Conservation (phyloP, 2,329 filamentous ascomycete genomes). For the Epichloe baconii region DNA sequence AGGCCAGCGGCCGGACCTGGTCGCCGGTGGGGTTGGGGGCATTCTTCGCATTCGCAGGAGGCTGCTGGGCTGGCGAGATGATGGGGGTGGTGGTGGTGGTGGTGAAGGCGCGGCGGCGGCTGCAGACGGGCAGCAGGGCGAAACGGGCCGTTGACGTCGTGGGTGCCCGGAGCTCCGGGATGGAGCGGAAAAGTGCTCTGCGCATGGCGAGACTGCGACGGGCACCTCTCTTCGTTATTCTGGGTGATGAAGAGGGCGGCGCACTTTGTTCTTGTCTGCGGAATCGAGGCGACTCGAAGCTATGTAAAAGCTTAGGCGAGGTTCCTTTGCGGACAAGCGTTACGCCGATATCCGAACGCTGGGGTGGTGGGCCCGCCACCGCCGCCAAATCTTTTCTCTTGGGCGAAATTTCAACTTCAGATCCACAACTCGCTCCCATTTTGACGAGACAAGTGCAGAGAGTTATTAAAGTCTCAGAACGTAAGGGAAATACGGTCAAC, state of each 20-base stretch:
- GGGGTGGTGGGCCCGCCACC: neutral
- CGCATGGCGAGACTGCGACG: conserved; percentile 30
- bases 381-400: neutral
- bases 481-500: neutral
- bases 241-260: neutral
- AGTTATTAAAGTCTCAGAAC: neutral
- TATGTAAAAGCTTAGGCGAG: no score
- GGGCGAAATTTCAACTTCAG: conserved; percentile 7
- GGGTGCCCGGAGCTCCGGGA: conserved; percentile 44
- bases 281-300: no score
- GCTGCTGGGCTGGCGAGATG: conserved; percentile 26
- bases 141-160: conserved; percentile 10
- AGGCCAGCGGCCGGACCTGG: conserved; percentile 22
- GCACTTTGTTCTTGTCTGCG: conserved; percentile 1
- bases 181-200: conserved; percentile 48
- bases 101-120: conserved; percentile 30
- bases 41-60: conserved; percentile 23
- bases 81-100: conserved; percentile 33
- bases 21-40: conserved; percentile 22
- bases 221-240: neutral
- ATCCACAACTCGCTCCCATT: neutral
- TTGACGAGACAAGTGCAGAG: neutral
- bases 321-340: no score
- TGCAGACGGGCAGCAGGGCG: conserved; percentile 14
- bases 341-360: no score